Evolutionary conservation across 2,329 filamentous ascomycete genomes (phyloP).

Genomic region (Corynespora cassiicola): DNA sequence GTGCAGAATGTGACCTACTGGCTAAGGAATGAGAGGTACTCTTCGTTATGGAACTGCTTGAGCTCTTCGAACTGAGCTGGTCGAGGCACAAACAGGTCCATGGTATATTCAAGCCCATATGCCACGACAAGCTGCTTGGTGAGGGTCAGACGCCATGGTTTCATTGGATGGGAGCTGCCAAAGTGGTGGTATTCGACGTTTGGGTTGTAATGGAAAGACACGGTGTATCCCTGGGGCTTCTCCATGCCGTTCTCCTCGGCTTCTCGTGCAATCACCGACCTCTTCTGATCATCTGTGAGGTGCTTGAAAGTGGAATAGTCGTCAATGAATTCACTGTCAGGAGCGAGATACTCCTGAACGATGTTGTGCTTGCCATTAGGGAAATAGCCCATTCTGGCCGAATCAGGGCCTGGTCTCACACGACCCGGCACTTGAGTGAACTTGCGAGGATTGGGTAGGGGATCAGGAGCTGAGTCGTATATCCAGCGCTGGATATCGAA

Average conservation of each 20-base stretch:
- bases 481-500: constrained; percentile 21
- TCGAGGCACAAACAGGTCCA: constrained; percentile 90
- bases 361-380: constrained; percentile 35
- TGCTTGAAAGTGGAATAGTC: constrained; percentile 40
- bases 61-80: constrained; percentile 88
- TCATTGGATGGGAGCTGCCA: constrained; percentile 97
- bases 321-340: constrained; percentile 29
- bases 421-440: constrained; percentile 2
- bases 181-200: constrained; percentile 97
- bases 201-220: constrained; percentile 95
- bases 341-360: constrained; percentile 43
- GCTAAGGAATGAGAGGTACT: constrained; percentile 88
- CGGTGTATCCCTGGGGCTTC: constrained; percentile 82
- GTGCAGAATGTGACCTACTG: constrained; percentile 23
- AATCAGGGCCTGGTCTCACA: background rate
- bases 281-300: constrained; percentile 46
- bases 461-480: constrained; percentile 10
- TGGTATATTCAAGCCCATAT: constrained; percentile 94
- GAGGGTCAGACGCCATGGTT: constrained; percentile 94
- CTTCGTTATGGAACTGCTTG: constrained; percentile 81
- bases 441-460: background rate
- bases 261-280: constrained; percentile 60
- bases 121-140: constrained; percentile 94
- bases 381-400: too few relatives aligned
- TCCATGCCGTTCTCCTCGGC: constrained; percentile 72